Base-by-base conservation (phyloP, 2,329 filamentous ascomycete genomes). In the Zymoseptoria crescenta region DNA sequence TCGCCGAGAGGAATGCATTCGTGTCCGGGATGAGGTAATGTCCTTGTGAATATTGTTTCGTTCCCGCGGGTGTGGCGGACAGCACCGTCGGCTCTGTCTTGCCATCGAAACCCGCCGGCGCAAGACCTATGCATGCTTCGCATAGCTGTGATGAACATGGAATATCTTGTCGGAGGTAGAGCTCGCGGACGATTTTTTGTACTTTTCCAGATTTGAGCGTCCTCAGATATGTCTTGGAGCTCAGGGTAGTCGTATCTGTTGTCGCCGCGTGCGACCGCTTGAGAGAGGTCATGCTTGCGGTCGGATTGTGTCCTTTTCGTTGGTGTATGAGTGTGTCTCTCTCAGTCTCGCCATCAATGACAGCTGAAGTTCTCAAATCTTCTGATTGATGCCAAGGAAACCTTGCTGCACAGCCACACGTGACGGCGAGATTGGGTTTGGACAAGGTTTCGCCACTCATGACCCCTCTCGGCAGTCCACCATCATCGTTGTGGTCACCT, bases 1-100 rank as follows among this genome's bases (percentile, higher is more conserved):
- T 96, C 66, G 89, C 93, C 71, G 90, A 95, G 55, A 99, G 82
- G 56, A 99, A 85, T 50, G 91, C 92, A 77, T 99, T 99, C 53
- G 94, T 99, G 73, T 99, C 94, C 29, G 94, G 94, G 41, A 99
- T 82, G 49, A 99, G 81, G 73, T 99, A 99, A 74, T 97, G 93
- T 29, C 94, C 94, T 72, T 88, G 83, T 1, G 90, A 88, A 71
- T 89, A 96, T 35, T 81, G 76, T 70, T 87, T 90, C 62, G 91
- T 96, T 59, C 88, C 91, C 53, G 89, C 88, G 54, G 94, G 94
- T 63, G 85, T 89, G 67, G 92, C 89, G 56, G 93, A 96, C 58
- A 99, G 87, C 56, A 97, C 83, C 71, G 95, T 95, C 3, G 91
- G 88, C 64, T 84, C 80, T 63, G 86, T 91, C 74, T 88, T 83